Conservation (phyloP, 495 filamentous ascomycete genomes). For the Lentithecium fluviatile region DNA sequence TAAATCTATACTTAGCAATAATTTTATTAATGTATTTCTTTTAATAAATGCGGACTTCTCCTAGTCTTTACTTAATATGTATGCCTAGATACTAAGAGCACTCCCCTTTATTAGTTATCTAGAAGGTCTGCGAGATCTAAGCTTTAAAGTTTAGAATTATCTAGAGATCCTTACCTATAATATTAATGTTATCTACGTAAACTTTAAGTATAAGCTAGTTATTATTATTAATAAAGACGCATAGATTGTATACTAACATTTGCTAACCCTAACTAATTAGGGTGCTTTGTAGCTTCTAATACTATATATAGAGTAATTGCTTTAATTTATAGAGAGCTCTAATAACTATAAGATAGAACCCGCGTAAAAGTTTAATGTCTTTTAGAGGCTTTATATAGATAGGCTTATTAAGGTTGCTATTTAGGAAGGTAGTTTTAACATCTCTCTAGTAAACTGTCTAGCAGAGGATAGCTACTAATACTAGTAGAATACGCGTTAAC, state of each 20-base stretch:
- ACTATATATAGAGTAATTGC: constrained; percentile 45
- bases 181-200: not conserved
- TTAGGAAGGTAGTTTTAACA: constrained; percentile 40
- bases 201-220: not conserved
- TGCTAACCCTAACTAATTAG: not conserved
- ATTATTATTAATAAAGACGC: not conserved
- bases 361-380: constrained; percentile 9
- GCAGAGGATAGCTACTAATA: constrained; percentile 27
- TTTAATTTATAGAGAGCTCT: constrained; percentile 47
- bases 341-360: constrained; percentile 5
- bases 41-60: not conserved
- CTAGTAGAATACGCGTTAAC: constrained; percentile 39
- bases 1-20: not conserved
- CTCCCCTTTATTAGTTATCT: not conserved
- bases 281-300: constrained; percentile 27
- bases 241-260: not conserved
- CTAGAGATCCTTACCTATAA: not conserved
- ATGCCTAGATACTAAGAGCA: not conserved
- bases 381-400: constrained; percentile 36
- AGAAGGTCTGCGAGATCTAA: not conserved
- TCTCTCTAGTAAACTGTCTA: constrained; percentile 40
- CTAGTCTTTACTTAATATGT: not conserved
- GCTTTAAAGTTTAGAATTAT: not conserved
- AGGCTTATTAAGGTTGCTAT: constrained; percentile 30
- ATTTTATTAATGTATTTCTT: not conserved